A percentile compares a stretch with the other conserved stretches of the same genome.
phyloP scores from a whole-genome alignment of 352 stramenopile genomes.

The Phytophthora litchii region DNA sequence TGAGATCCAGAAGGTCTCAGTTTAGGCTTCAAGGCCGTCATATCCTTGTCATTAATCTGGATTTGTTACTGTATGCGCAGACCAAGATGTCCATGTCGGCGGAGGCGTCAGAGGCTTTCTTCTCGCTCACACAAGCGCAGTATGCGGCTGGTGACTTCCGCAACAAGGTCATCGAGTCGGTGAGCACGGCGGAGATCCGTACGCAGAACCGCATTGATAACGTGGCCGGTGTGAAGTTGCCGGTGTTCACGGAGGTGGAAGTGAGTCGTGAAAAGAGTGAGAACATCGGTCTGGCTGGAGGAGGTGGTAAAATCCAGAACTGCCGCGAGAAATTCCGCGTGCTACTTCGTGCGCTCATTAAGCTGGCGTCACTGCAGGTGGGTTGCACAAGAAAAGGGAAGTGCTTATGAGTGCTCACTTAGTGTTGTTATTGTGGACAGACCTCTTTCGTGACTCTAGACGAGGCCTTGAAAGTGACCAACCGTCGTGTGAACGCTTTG shows the following conservation, averaged over 20 bases:
- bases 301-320: constrained; percentile 98
- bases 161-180: constrained; percentile 96
- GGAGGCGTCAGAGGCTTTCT: constrained; percentile 95
- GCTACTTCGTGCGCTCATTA: constrained; percentile 85
- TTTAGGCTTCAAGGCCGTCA: not conserved
- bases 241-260: constrained; percentile 97
- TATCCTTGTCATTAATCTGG: too few relatives aligned
- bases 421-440: constrained; percentile 72
- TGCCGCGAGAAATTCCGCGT: constrained; percentile 90
- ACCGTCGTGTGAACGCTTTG: constrained; percentile 99
- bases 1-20: constrained; percentile 82
- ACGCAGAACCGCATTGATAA: constrained; percentile 99
- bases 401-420: constrained; percentile 27
- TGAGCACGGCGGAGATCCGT: constrained; percentile 95
- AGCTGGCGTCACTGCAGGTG: constrained; percentile 87
- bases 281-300: constrained; percentile 95
- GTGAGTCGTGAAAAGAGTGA: constrained; percentile 94
- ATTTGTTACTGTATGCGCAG: constrained; percentile 24
- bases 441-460: constrained; percentile 99
- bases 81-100: constrained; percentile 87
- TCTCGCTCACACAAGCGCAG: constrained; percentile 98
- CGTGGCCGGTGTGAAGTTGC: constrained; percentile 98
- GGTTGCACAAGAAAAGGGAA: not conserved
- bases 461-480: constrained; percentile 98
- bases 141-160: constrained; percentile 98